Conservation (phyloP, 192 early-diverging fungal species). For the Coemansia sp. region DNA sequence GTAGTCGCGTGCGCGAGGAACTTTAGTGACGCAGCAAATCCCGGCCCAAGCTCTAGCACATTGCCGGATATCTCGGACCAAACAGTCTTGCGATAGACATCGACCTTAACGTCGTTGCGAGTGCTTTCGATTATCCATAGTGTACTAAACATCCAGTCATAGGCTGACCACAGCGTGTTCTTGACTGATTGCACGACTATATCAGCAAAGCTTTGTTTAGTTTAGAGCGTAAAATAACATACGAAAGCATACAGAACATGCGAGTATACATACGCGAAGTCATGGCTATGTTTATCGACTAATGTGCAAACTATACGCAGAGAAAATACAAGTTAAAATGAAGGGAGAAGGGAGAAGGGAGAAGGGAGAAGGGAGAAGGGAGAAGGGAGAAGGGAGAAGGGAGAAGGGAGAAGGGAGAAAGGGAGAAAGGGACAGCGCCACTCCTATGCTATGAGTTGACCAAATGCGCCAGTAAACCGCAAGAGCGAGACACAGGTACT, state of each 20-base stretch:
- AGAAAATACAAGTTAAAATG: no score
- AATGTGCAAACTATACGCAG: not conserved
- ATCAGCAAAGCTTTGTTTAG: not conserved
- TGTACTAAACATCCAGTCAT: constrained; percentile 35
- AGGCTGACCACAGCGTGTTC: not conserved
- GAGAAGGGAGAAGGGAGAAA: no score
- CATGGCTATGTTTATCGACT: not conserved
- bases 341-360: not conserved
- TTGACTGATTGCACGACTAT: not conserved
- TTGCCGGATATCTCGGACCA: constrained; percentile 46
- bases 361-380: not conserved
- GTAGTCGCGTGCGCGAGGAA: constrained; percentile 29
- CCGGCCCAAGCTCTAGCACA: constrained; percentile 44
- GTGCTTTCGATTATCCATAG: constrained; percentile 33
- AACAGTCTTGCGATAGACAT: constrained; percentile 30
- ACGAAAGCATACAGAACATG: no score
- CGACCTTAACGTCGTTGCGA: constrained; percentile 34
- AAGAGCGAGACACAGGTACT: no score
- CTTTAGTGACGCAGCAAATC: constrained; percentile 32
- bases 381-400: no score
- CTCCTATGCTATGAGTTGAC: no score
- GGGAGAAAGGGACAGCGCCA: no score
- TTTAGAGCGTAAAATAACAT: not conserved
- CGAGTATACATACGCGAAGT: not conserved
- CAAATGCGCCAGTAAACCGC: no score